Conservation (phyloP, 108 stramenopile species). For the Cyclostephanos invisitatus region DNA sequence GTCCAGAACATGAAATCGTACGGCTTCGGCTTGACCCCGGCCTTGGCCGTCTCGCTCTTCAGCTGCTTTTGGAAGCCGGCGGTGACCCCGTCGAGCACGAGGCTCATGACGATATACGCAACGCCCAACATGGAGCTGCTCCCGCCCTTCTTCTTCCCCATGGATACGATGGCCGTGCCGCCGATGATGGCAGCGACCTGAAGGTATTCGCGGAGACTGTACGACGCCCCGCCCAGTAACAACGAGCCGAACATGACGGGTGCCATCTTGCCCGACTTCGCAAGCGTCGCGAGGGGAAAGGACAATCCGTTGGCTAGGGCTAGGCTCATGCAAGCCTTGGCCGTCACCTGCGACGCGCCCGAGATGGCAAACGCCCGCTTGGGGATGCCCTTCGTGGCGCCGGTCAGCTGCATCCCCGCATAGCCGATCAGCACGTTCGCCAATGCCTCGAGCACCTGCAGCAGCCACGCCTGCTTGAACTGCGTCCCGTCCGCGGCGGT, state of each 20-base stretch:
- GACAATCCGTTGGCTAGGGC: slow-evolving; percentile 84
- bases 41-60: slow-evolving; percentile 86
- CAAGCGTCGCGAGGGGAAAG: slow-evolving; percentile 89
- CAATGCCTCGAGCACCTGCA: slow-evolving; percentile 89
- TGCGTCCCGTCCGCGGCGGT: slow-evolving; percentile 80
- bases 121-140: slow-evolving; percentile 72
- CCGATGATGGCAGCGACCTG: slow-evolving; percentile 91
- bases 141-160: slow-evolving; percentile 90
- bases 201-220: slow-evolving; percentile 80
- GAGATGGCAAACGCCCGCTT: slow-evolving; percentile 84
- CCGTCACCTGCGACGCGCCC: slow-evolving; percentile 88
- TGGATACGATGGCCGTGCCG: slow-evolving; percentile 87
- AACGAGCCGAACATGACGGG: slow-evolving; percentile 92
- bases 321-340: slow-evolving; percentile 91
- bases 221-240: slow-evolving; percentile 85
- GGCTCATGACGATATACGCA: slow-evolving; percentile 78
- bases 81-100: slow-evolving; percentile 87
- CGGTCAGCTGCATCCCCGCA: slow-evolving; percentile 79
- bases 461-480: slow-evolving; percentile 91
- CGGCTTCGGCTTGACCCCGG: slow-evolving; percentile 88
- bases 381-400: slow-evolving; percentile 82
- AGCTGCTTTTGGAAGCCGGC: slow-evolving; percentile 91
- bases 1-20: slow-evolving; percentile 97
- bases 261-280: slow-evolving; percentile 93
- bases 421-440: slow-evolving; percentile 91